These are phyloP conservation scores for Theobroma cacao DNA, from an alignment of 345 rosid species.

Conservation along the genomic window DNA sequence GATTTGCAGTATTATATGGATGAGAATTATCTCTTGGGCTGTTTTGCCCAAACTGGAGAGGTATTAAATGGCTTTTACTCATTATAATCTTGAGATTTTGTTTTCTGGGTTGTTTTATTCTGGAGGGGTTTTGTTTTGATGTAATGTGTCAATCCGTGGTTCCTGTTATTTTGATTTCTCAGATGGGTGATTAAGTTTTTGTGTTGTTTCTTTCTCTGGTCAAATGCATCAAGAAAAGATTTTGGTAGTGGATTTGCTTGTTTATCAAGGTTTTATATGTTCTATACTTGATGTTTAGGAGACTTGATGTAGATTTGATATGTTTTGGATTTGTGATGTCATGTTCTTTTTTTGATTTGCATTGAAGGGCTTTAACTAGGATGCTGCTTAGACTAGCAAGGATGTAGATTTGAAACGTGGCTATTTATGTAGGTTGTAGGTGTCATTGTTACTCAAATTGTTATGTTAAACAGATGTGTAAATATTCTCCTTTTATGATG, in stretches of 20 bases:
- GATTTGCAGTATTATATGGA: slow-evolving; percentile 98
- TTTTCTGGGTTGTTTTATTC: not conserved
- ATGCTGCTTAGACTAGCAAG: not conserved
- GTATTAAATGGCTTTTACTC: slow-evolving; percentile 19
- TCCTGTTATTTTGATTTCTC: not conserved
- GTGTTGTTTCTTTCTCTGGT: not conserved
- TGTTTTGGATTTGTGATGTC: not conserved
- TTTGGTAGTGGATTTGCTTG: not conserved
- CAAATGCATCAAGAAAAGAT: not conserved
- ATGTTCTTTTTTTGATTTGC: not conserved
- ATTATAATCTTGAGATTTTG: not conserved
- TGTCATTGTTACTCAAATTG: not conserved
- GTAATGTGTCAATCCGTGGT: not conserved
- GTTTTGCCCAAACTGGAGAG: slow-evolving; percentile 74
- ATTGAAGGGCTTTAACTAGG: not conserved
- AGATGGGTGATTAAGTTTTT: not conserved
- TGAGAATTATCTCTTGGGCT: slow-evolving; percentile 52
- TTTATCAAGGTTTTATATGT: not conserved
- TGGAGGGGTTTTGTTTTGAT: not conserved
- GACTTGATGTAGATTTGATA: not conserved
- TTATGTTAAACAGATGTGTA: not conserved
- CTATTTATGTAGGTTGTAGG: not conserved
- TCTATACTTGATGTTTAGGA: not conserved
- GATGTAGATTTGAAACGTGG: not conserved
- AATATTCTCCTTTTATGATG: not conserved